These are phyloP conservation scores for Taphrina deformans DNA, from an alignment of 1,139 yeast genomes.

Conservation along the genomic window DNA sequence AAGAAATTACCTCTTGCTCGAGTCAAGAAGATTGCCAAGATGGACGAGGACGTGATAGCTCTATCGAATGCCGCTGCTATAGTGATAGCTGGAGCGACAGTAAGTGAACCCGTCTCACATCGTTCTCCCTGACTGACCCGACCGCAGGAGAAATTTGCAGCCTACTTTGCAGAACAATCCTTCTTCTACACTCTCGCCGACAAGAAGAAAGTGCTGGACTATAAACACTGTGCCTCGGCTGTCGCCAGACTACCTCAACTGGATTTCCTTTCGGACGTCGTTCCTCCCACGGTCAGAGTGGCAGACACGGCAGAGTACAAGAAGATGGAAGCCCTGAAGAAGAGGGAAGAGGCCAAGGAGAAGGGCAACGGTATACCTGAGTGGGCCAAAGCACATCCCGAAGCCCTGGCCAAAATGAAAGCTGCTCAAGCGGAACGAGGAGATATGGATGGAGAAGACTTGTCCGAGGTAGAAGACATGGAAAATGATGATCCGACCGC, in stretches of 20 bases:
- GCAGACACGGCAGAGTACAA: constrained; percentile 18
- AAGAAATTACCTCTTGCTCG: constrained; percentile 66
- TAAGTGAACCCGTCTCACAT: not conserved
- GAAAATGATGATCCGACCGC: not conserved
- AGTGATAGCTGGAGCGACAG: constrained; percentile 31
- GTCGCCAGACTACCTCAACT: constrained; percentile 31
- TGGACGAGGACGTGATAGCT: constrained; percentile 64
- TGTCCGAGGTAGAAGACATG: not conserved
- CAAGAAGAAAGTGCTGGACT: constrained; percentile 25
- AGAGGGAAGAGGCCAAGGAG: not conserved
- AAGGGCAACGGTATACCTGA: not conserved
- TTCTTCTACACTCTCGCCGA: constrained; percentile 32
- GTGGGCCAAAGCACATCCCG: constrained; percentile 12
- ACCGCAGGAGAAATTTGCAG: constrained; percentile 21
- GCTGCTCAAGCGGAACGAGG: not conserved
- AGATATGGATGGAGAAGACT: not conserved
- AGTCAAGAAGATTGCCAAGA: constrained; percentile 76
- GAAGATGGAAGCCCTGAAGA: not conserved
- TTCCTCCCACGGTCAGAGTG: constrained; percentile 11
- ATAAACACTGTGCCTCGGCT: constrained; percentile 28
- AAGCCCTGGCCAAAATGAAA: not conserved
- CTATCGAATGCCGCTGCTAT: constrained; percentile 33
- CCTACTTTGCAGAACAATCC: constrained; percentile 31
- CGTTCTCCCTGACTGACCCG: not conserved
- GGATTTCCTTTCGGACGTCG: constrained; percentile 28